Conservation (phyloP, 1,284 basidiomycete genomes). For the Farysia itapuensis region DNA sequence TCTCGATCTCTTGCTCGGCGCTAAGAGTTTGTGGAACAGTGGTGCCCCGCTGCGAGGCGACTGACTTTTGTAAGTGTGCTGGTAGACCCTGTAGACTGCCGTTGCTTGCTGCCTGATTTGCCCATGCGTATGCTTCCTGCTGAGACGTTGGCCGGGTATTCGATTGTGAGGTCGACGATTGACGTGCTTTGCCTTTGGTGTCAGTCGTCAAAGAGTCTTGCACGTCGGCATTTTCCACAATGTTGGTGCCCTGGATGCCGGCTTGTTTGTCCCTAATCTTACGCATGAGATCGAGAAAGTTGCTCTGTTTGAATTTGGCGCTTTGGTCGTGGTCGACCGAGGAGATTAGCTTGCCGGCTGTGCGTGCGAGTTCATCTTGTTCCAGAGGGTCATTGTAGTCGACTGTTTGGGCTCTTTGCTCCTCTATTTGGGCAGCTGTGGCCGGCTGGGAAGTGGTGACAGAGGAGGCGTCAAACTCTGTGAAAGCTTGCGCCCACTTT, state of each 20-base stretch:
- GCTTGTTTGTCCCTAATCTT: constrained; percentile 79
- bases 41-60: constrained; percentile 7
- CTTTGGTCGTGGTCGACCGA: constrained; percentile 66
- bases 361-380: constrained; percentile 59
- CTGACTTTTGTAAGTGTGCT: constrained; percentile 19
- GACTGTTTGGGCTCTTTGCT: constrained; percentile 5
- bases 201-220: background rate
- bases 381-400: constrained; percentile 29
- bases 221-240: constrained; percentile 64
- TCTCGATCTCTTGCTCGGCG: constrained; percentile 17
- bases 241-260: constrained; percentile 77
- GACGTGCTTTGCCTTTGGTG: constrained; percentile 44
- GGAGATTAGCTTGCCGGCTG: constrained; percentile 59
- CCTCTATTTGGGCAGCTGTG: background rate
- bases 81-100: constrained; percentile 20
- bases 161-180: background rate
- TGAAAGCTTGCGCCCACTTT: constrained; percentile 54
- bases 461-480: constrained; percentile 33
- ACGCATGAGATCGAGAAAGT: constrained; percentile 83
- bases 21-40: constrained; percentile 1
- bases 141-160: constrained; percentile 17
- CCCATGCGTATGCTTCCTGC: constrained; percentile 35
- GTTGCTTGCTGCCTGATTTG: constrained; percentile 28
- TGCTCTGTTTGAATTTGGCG: constrained; percentile 83
- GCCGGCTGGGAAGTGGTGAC: background rate